A percentile compares a stretch with the other conserved stretches of the same genome.
Evolutionary conservation across 129 eudicot species (phyloP).

Genomic region (Lonicera japonica): DNA sequence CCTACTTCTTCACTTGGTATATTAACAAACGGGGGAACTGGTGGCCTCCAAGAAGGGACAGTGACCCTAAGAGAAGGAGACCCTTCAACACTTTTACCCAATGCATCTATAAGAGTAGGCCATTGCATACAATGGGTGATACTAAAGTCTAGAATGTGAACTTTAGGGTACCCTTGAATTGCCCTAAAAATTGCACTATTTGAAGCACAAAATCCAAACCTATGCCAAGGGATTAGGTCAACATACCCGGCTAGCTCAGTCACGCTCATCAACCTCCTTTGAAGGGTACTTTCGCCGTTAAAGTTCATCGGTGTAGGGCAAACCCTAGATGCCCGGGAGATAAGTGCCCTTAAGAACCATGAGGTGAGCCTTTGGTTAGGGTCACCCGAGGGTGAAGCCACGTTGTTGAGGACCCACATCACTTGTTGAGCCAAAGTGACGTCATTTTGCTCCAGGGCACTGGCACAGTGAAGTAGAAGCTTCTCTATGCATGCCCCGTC

Average conservation of each 20-base stretch:
- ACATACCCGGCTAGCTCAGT: constrained; percentile 78
- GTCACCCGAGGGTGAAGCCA: constrained; percentile 64
- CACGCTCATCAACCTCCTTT: constrained; percentile 47
- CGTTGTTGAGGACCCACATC: constrained; percentile 92
- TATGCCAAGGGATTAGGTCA: constrained; percentile 83
- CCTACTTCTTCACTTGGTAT: constrained; percentile 59
- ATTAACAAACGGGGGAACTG: constrained; percentile 57
- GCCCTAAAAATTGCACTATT: constrained; percentile 67
- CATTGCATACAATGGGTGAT: constrained; percentile 82
- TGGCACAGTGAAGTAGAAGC: constrained; percentile 72
- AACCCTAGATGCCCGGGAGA: constrained; percentile 64
- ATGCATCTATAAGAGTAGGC: constrained; percentile 70
- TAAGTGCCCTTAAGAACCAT: constrained; percentile 62
- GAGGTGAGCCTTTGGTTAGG: constrained; percentile 84
- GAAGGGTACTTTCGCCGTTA: constrained; percentile 19
- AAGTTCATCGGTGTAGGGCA: constrained; percentile 55
- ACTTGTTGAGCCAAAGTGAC: constrained; percentile 86
- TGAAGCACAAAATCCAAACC: constrained; percentile 75
- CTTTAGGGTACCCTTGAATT: constrained; percentile 44
- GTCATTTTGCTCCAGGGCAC: constrained; percentile 62
- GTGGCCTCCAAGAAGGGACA: constrained; percentile 69
- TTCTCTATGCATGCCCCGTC: constrained; percentile 85
- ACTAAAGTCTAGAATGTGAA: constrained; percentile 69
- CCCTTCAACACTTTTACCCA: constrained; percentile 58
- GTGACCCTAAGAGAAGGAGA: constrained; percentile 60